These are phyloP conservation scores for Verticillium isaacii DNA, from an alignment of 2,329 filamentous ascomycete genomes.

Conservation along the genomic window DNA sequence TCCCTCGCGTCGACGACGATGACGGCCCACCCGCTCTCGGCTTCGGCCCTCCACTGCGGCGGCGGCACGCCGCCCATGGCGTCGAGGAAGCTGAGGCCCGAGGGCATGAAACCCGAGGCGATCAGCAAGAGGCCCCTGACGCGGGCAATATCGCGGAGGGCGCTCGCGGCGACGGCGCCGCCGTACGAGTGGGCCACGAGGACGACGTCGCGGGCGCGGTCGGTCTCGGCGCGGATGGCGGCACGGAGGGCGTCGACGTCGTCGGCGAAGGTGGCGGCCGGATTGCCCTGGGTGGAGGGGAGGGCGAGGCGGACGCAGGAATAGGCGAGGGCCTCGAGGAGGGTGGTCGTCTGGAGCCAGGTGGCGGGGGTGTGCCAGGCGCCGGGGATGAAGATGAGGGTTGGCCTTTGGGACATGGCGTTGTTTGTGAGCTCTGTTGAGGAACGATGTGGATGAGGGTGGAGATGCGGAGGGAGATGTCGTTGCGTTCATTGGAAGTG, in stretches of 20 bases:
- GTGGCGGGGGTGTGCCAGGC: conserved; percentile 1
- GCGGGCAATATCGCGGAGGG: conserved; percentile 7
- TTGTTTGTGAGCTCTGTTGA: neutral
- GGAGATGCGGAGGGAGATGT: too few relatives aligned
- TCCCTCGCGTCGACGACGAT: conserved; percentile 30
- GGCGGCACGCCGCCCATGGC: conserved; percentile 34
- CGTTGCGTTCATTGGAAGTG: too few relatives aligned
- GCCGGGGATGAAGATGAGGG: conserved; percentile 1
- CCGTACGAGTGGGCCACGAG: conserved; percentile 45
- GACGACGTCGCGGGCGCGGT: conserved; percentile 34
- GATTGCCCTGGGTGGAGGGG: conserved; percentile 29
- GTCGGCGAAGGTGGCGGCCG: conserved; percentile 30
- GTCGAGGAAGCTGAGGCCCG: conserved; percentile 34
- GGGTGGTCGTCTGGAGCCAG: neutral
- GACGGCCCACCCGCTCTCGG: conserved; percentile 33
- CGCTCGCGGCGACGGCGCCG: conserved; percentile 39
- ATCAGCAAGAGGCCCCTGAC: conserved; percentile 39
- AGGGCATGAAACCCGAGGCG: conserved; percentile 35
- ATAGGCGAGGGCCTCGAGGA: neutral
- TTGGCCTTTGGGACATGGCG: neutral
- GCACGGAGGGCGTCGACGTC: conserved; percentile 34
- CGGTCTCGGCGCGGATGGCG: conserved; percentile 28
- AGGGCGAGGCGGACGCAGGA: conserved; percentile 25
- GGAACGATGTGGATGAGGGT: too few relatives aligned
- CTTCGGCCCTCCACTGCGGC: conserved; percentile 33